Evolutionary conservation across 768 basidiomycete species (phyloP).

Genomic region (Chalciporus pseudorubinellus): DNA sequence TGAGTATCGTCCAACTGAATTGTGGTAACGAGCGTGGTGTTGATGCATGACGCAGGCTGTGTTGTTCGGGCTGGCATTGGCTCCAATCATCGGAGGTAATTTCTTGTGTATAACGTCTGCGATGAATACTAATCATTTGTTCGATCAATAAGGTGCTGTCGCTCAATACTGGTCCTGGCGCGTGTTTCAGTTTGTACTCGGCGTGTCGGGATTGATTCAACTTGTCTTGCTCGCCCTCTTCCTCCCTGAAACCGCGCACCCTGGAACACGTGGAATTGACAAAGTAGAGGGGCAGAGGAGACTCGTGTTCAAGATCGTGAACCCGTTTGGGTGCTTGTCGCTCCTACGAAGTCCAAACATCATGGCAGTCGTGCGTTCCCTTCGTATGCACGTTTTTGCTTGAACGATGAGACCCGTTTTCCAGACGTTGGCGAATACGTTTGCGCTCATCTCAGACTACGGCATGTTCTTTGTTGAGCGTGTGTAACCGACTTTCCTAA

Average conservation of each 20-base stretch:
- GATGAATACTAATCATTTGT: neutral
- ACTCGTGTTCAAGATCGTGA: constrained; percentile 45
- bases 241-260: constrained; percentile 70
- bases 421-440: constrained; percentile 43
- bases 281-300: constrained; percentile 30
- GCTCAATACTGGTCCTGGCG: constrained; percentile 70
- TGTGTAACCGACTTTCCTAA: neutral
- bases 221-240: constrained; percentile 41
- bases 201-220: constrained; percentile 37
- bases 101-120: neutral
- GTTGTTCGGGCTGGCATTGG: constrained; percentile 59
- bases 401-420: constrained; percentile 30
- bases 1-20: constrained; percentile 24
- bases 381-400: constrained; percentile 14
- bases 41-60: constrained; percentile 32
- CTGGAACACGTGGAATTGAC: constrained; percentile 54
- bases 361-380: constrained; percentile 45
- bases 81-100: constrained; percentile 56
- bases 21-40: neutral
- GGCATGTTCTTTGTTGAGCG: constrained; percentile 30
- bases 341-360: constrained; percentile 62
- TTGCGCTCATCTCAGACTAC: constrained; percentile 27
- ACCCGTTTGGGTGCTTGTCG: constrained; percentile 52
- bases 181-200: constrained; percentile 49
- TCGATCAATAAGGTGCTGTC: constrained; percentile 36